phyloP scores from a whole-genome alignment of 140 eudicot genomes.

The Stevia rebaudiana region DNA sequence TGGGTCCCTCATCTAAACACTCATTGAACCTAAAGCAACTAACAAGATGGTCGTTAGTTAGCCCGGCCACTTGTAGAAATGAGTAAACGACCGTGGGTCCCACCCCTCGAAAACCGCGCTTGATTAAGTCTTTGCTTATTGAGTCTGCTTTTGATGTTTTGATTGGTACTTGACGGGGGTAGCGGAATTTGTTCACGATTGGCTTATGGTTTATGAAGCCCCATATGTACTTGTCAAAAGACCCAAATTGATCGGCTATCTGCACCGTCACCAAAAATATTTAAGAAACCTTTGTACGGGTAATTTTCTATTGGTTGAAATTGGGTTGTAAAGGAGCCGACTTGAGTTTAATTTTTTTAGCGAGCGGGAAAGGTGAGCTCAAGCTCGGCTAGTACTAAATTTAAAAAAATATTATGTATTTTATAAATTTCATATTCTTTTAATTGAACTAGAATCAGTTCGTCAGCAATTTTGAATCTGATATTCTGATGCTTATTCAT shows the following conservation, averaged over 20 bases:
- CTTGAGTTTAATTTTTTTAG: too few relatives aligned
- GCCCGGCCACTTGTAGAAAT: conserved; percentile 52
- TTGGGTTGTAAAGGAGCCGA: too few relatives aligned
- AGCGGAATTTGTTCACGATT: conserved; percentile 55
- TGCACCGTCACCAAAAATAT: conserved; percentile 31
- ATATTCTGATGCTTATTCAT: too few relatives aligned
- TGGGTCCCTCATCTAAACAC: conserved; percentile 43
- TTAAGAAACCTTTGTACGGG: not conserved
- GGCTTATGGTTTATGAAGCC: conserved; percentile 75
- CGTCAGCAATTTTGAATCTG: too few relatives aligned
- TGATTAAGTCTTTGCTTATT: conserved; percentile 51
- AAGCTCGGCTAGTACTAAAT: too few relatives aligned
- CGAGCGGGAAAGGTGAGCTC: too few relatives aligned
- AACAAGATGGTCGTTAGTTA: conserved; percentile 52
- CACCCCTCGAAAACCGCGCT: conserved; percentile 88
- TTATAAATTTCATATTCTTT: too few relatives aligned
- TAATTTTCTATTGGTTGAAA: too few relatives aligned
- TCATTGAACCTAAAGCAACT: conserved; percentile 73
- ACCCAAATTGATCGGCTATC: conserved; percentile 68
- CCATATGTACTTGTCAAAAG: conserved; percentile 87
- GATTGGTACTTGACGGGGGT: conserved; percentile 50
- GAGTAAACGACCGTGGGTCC: conserved; percentile 72
- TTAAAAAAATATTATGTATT: too few relatives aligned
- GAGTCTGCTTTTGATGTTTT: conserved; percentile 39
- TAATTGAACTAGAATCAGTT: too few relatives aligned